A percentile compares a stretch with the other conserved stretches of the same genome.
Conservation (phyloP, 768 basidiomycete species). For the Russula brevipes region DNA sequence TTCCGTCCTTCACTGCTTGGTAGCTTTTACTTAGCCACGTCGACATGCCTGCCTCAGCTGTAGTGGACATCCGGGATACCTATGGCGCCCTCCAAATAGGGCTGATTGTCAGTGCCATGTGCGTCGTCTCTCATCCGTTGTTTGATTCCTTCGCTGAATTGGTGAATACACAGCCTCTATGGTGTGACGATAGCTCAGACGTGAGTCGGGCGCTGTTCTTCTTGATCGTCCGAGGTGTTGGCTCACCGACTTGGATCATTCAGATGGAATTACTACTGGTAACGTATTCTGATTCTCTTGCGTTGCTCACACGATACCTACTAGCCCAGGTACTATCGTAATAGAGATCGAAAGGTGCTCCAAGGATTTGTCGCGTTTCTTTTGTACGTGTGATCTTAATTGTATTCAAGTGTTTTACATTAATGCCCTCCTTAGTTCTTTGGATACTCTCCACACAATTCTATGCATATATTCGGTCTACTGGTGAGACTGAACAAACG, state of each 20-base stretch:
- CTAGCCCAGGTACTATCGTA: neutral
- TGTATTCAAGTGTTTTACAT: neutral
- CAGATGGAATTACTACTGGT: slow-evolving; percentile 11
- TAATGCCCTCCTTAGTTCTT: slow-evolving; percentile 28
- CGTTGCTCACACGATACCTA: neutral
- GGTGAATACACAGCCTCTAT: neutral
- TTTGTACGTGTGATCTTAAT: neutral
- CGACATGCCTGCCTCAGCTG: neutral
- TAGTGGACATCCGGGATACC: neutral
- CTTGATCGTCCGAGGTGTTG: neutral
- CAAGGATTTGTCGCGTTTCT: neutral
- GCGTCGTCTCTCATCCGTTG: neutral
- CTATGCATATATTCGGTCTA: slow-evolving; percentile 44
- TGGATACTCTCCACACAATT: slow-evolving; percentile 44
- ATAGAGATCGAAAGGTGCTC: neutral
- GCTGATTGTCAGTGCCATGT: slow-evolving; percentile 7
- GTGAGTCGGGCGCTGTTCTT: neutral
- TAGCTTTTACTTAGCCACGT: neutral
- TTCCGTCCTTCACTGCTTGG: no score
- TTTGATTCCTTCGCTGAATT: neutral
- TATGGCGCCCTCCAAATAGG: slow-evolving; percentile 5
- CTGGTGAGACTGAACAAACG: slow-evolving; percentile 33
- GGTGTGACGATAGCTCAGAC: slow-evolving; percentile 4
- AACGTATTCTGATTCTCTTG: neutral
- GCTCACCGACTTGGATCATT: neutral